Conservation (phyloP, 306 rosid species). For the Calophaca sinica region DNA sequence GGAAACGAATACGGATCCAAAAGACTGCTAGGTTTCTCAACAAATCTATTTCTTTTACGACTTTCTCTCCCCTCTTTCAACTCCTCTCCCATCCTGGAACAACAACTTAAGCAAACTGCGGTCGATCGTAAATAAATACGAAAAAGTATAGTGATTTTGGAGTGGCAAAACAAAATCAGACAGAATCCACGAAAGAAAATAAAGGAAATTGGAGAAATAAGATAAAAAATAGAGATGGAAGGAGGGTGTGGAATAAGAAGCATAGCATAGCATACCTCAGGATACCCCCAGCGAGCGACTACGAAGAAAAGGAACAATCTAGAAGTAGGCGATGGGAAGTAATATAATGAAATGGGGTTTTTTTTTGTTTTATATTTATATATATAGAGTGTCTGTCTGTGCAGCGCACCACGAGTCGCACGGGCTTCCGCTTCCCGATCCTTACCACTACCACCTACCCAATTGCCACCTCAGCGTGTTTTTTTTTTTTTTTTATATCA, state of each 20-base stretch:
- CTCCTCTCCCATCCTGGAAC: background rate
- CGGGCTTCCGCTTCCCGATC: background rate
- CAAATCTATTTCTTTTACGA: background rate
- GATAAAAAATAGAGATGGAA: background rate
- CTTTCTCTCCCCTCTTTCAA: background rate
- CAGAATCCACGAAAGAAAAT: background rate
- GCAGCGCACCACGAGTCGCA: no score
- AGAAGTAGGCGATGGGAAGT: background rate
- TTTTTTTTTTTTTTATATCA: no score
- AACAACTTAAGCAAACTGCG: conserved; percentile 21
- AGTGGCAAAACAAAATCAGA: background rate
- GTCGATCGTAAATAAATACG: background rate
- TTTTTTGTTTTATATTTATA: no score
- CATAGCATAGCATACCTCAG: conserved; percentile 48
- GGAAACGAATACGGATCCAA: background rate
- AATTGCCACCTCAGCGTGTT: background rate
- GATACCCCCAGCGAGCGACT: conserved; percentile 45
- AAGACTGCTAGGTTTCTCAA: background rate
- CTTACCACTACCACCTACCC: conserved; percentile 19
- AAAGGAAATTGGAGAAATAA: background rate
- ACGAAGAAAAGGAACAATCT: conserved; percentile 36
- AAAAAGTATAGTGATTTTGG: background rate
- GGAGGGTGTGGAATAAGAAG: background rate
- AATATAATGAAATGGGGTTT: background rate
- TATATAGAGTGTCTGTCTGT: no score